Conservation (phyloP, 768 basidiomycete species). For the Xerocomus spinulosus region DNA sequence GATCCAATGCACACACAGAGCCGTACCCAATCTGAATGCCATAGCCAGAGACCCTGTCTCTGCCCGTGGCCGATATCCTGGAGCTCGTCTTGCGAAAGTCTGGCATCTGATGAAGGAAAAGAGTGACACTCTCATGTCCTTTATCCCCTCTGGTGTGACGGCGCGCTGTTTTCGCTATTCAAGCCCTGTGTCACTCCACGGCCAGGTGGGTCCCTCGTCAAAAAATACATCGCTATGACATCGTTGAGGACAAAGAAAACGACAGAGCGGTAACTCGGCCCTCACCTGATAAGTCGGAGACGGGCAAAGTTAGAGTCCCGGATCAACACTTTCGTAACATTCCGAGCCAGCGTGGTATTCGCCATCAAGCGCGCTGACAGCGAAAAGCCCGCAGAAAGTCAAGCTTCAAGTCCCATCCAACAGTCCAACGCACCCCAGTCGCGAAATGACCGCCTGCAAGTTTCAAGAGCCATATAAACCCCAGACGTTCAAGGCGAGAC, state of each 20-base stretch:
- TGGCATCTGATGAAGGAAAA: slow-evolving; percentile 5
- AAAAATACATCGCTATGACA: background rate
- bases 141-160: background rate
- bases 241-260: background rate
- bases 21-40: slow-evolving; percentile 30
- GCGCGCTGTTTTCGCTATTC: slow-evolving; percentile 22
- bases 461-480: background rate
- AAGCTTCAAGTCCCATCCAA: too few relatives aligned
- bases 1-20: too few relatives aligned
- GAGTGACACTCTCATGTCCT: too few relatives aligned
- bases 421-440: too few relatives aligned
- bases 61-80: slow-evolving; percentile 13
- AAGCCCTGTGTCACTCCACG: background rate
- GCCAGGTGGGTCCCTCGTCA: background rate
- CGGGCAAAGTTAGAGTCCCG: too few relatives aligned
- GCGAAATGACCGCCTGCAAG: background rate
- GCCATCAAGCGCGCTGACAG: background rate
- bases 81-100: slow-evolving; percentile 16
- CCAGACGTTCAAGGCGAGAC: background rate
- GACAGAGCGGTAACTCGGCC: too few relatives aligned
- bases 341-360: background rate
- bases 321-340: background rate
- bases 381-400: background rate
- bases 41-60: slow-evolving; percentile 21
- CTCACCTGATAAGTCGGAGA: too few relatives aligned